Percentiles rank a stretch among this genome's conserved stretches.
phyloP scores from a whole-genome alignment of 805 yeast genomes.

The Komagataella pseudopastoris region DNA sequence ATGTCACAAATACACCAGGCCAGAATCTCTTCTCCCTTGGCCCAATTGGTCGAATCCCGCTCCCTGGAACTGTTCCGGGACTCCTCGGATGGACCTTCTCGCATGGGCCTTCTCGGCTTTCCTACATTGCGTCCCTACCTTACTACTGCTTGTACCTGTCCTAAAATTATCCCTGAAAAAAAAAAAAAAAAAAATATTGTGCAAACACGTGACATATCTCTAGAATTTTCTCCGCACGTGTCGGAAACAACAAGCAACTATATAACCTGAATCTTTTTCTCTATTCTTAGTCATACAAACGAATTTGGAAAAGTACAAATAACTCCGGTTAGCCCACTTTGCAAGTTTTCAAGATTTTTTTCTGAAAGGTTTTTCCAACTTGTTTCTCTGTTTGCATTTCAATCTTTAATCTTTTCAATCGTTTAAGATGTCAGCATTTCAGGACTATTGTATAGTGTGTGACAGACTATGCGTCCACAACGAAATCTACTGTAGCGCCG shows the following conservation, averaged over 20 bases:
- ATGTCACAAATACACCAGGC: neutral
- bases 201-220: neutral
- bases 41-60: neutral
- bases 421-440: conserved; percentile 14
- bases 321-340: neutral
- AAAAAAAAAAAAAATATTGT: neutral
- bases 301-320: neutral
- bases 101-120: neutral
- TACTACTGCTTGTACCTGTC: neutral
- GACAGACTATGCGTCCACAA: conserved; percentile 5
- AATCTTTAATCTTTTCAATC: neutral
- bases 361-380: neutral
- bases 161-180: neutral
- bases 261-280: neutral
- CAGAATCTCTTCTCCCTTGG: too few relatives aligned
- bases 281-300: neutral
- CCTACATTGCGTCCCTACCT: neutral
- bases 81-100: neutral
- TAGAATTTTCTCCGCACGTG: neutral
- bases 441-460: conserved; percentile 8
- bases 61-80: neutral
- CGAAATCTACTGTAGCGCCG: conserved; percentile 6
- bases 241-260: neutral
- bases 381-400: neutral
- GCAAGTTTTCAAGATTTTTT: neutral